These are phyloP conservation scores for Phytophthora multivora DNA, from an alignment of 352 stramenopile genomes.

Conservation along the genomic window DNA sequence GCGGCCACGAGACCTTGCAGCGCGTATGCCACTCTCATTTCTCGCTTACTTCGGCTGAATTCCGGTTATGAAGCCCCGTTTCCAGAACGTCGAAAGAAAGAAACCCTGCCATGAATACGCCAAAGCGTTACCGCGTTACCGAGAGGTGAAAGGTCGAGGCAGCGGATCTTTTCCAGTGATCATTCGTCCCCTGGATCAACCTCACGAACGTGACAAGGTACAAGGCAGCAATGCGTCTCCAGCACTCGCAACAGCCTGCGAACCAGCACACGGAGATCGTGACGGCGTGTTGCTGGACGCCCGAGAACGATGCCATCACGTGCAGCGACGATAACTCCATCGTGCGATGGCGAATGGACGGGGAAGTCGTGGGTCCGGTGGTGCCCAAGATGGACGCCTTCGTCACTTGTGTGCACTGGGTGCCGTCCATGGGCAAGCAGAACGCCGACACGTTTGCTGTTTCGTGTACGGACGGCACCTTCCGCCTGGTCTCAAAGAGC, in stretches of 20 bases:
- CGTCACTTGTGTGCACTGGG: slow-evolving; percentile 82
- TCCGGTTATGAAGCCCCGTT: slow-evolving; percentile 15
- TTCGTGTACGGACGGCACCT: slow-evolving; percentile 90
- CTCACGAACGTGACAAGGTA: background rate
- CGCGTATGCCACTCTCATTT: slow-evolving; percentile 18
- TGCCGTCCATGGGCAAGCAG: slow-evolving; percentile 84
- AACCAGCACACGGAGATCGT: slow-evolving; percentile 86
- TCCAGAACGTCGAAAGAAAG: background rate
- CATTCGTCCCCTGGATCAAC: slow-evolving; percentile 11
- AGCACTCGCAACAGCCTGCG: slow-evolving; percentile 72
- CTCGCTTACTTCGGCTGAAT: slow-evolving; percentile 2
- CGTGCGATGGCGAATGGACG: slow-evolving; percentile 85
- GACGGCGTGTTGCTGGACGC: slow-evolving; percentile 86
- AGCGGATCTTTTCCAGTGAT: slow-evolving; percentile 29
- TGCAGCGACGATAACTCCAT: slow-evolving; percentile 89
- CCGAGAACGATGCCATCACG: slow-evolving; percentile 88
- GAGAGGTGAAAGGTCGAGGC: slow-evolving; percentile 22
- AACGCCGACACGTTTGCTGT: slow-evolving; percentile 87
- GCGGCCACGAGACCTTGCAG: slow-evolving; percentile 14
- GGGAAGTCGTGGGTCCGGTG: slow-evolving; percentile 71
- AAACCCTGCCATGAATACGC: slow-evolving; percentile 16
- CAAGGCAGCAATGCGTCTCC: slow-evolving; percentile 71
- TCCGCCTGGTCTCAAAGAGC: slow-evolving; percentile 89
- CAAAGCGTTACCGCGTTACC: slow-evolving; percentile 11
- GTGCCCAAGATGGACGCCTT: slow-evolving; percentile 75